Base-by-base conservation (phyloP, 1,139 yeast genomes). In the Yamadazyma membranifaciens region DNA sequence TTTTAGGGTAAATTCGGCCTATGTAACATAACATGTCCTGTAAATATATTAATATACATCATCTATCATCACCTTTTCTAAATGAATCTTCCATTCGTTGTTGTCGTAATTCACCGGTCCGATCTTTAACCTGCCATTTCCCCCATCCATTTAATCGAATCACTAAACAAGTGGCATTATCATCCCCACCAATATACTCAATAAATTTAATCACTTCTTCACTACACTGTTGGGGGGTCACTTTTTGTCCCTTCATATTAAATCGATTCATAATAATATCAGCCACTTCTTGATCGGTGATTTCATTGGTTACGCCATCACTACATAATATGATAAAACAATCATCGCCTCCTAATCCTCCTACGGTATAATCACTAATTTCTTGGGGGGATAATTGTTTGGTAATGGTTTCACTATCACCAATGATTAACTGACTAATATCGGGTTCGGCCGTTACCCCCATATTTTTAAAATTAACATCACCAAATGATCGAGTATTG, bases 401-500 rank as follows among this genome's bases (percentile, higher is more conserved):
- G 39, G 29, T 70, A 44, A 65, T 71, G 2, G 65, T 57, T 2
- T 52, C 50, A n/a, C 54, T 45, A 46, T 72, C 82, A 0, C 92
- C 92, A 37, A 87, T 65, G 11, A 82, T 58, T 49, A 73, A 79
- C 45, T 87, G 87, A 13, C 75, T 66, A 36, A 92, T 69, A 47
- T 92, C 97, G 0, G 98, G 98, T 63, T 92, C 98, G 2, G 97
- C 89, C 1, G 89, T 75, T 3, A 92, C 82, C 0, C 98, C 98
- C 59, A 81, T 78, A 27, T 83, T 73, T 59, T 92, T 92, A 43
- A 81, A 95, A 29, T 74, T 69, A 14, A 83, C 57, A 61, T 92
- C 98, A 29, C 98, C 98, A 71, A 92, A 92, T 2, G 97, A 76
- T 46, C 98, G 73, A 1, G 98, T 92, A 57, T 92, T 92, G 33